Evolutionary conservation across 1,139 yeast genomes (phyloP).

Genomic region (Arxiozyma bovina): DNA sequence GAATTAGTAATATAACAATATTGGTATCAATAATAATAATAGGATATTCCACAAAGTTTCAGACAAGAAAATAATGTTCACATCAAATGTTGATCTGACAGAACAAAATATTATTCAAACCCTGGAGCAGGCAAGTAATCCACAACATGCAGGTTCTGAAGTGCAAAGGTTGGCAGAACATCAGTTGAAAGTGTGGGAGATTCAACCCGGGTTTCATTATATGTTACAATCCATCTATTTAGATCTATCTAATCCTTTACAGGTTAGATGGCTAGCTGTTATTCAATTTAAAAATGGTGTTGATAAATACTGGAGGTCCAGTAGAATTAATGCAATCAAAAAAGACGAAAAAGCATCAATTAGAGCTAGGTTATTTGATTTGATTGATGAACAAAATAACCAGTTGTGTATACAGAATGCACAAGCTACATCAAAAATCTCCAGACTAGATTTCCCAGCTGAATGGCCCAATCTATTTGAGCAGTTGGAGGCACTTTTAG

Average conservation of each 20-base stretch:
- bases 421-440: conserved; percentile 66
- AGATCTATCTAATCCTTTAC: conserved; percentile 48
- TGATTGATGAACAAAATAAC: conserved; percentile 60
- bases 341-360: conserved; percentile 65
- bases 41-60: neutral
- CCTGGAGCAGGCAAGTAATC: conserved; percentile 45
- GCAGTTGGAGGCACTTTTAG: conserved; percentile 45
- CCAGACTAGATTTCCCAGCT: conserved; percentile 74
- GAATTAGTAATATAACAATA: too few species aligned
- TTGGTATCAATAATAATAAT: neutral
- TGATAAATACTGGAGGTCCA: conserved; percentile 73
- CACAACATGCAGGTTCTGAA: conserved; percentile 36
- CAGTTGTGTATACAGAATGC: conserved; percentile 78
- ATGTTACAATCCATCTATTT: conserved; percentile 54
- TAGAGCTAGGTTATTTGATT: conserved; percentile 47
- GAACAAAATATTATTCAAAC: conserved; percentile 26
- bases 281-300: conserved; percentile 84
- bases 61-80: conserved; percentile 4
- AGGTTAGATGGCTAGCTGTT: conserved; percentile 75
- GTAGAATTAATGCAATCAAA: conserved; percentile 47
- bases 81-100: conserved; percentile 12
- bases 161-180: conserved; percentile 57
- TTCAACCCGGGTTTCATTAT: conserved; percentile 49
- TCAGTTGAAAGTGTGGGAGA: conserved; percentile 62
- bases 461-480: conserved; percentile 81